Percentiles rank a stretch among this genome's conserved stretches.
Conservation (phyloP, 208 protist species). For the Leishmania tarentolae region DNA sequence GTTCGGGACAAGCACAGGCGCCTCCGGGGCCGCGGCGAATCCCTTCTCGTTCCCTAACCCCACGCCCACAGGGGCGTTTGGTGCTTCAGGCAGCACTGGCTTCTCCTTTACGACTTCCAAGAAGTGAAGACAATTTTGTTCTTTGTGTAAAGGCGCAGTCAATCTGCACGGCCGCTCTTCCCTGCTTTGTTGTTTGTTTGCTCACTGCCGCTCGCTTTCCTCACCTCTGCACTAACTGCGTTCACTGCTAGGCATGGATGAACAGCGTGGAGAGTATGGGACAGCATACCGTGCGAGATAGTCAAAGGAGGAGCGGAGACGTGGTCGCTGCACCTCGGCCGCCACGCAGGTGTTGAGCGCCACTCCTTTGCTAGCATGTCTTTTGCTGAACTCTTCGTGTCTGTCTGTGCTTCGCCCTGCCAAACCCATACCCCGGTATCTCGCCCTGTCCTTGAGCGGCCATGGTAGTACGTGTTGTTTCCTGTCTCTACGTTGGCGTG, state of each 20-base stretch:
- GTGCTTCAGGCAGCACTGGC: conserved; percentile 27
- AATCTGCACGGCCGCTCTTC: neutral
- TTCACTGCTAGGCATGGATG: neutral
- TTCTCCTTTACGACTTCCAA: neutral
- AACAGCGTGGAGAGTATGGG: neutral
- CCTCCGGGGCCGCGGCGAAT: neutral
- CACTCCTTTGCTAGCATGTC: neutral
- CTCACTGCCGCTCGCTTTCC: neutral
- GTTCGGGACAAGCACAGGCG: neutral
- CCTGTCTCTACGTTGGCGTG: neutral
- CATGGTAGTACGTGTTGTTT: neutral
- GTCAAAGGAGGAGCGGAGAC: neutral
- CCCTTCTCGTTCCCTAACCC: conserved; percentile 7
- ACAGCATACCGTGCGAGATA: neutral
- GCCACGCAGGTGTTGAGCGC: neutral
- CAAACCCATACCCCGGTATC: neutral
- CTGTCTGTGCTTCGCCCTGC: neutral
- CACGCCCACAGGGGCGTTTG: conserved; percentile 8
- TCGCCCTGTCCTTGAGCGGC: neutral
- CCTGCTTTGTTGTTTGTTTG: too few species aligned
- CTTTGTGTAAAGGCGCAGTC: neutral
- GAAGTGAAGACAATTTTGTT: neutral
- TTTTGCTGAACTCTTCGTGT: neutral
- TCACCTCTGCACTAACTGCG: neutral
- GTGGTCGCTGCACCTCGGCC: neutral